Base-by-base conservation (phyloP, 2,329 filamentous ascomycete species). In the Hymenoscyphus albidus region DNA sequence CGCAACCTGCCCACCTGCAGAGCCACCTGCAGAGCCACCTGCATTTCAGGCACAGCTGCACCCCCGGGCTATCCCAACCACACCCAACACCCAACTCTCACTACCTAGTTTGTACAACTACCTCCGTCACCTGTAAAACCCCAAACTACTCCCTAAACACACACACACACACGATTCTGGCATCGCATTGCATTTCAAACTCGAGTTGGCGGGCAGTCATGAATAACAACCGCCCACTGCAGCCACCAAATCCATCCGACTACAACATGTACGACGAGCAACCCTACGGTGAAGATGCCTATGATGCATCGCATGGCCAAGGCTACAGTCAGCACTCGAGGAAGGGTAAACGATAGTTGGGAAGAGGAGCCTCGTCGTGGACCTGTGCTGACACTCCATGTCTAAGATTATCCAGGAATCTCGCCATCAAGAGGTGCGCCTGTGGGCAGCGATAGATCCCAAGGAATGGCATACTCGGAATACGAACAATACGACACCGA, bases 201-300 rank as follows among this genome's bases (percentile, higher is more conserved):
- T 14, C 14, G 10, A 4, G 18, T 14, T 44, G 18, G 4, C 12
- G 1, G 12, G 16, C 35, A 16, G 39, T 39, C 14, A 61, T 61
- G 44, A 48, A 62, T 39, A 32, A 27, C 31, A n/a, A 38, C 38
- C 42, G 35, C 54, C 14, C 62, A 42, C 16, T 31, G 27, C 44
- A 54, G n/a, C 56, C 54, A 60, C 66, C 66, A 22, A 62, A 64
- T 16, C 18, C 51, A 32, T 63, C 69, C 59, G 71, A 71, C 58
- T 65, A 72, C 67, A 73, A 70, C 66, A 83, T 84, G 81, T 77
- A 78, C 73, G 79, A 82, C 71, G 77, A 80, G 62, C 73, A 79
- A 56, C 64, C 71, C 39, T 69, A 71, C 64, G 59, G 63, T 40
- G 68, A 66, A 48, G 70, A 72, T 38, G 60, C 68, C 58, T 64